These are phyloP conservation scores for Thelonectria olida DNA, from an alignment of 2,329 filamentous ascomycete genomes.

Conservation along the genomic window DNA sequence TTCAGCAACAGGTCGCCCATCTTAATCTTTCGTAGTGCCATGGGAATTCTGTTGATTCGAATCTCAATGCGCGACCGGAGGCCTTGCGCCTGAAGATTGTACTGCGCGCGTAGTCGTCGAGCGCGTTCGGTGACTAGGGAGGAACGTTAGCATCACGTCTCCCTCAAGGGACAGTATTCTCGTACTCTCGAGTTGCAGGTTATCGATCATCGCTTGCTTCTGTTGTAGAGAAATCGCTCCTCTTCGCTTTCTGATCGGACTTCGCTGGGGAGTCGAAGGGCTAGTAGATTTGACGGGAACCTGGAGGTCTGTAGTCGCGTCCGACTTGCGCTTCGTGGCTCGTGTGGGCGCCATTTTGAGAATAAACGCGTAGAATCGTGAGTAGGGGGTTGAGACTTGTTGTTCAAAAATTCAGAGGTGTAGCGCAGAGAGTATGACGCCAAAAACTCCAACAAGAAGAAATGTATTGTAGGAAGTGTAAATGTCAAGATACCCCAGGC, in stretches of 20 bases:
- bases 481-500: constrained; percentile 31
- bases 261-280: constrained; percentile 57
- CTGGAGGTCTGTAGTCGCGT: constrained; percentile 35
- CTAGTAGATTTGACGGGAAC: constrained; percentile 37
- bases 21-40: constrained; percentile 77
- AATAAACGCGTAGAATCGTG: constrained; percentile 28
- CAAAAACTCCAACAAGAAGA: constrained; percentile 3
- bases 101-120: constrained; percentile 87
- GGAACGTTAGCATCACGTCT: constrained; percentile 26
- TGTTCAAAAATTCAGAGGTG: not conserved
- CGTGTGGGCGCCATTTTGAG: constrained; percentile 58
- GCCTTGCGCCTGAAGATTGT: constrained; percentile 86
- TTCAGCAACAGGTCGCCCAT: constrained; percentile 80
- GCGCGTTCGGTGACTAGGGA: constrained; percentile 83
- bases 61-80: constrained; percentile 88
- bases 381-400: constrained; percentile 5
- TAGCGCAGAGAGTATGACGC: not conserved
- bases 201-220: constrained; percentile 89
- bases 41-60: constrained; percentile 91
- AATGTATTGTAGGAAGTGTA: constrained; percentile 24
- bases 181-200: constrained; percentile 88
- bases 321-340: constrained; percentile 46
- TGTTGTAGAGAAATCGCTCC: constrained; percentile 73
- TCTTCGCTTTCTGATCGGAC: constrained; percentile 70
- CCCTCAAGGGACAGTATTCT: constrained; percentile 21